A percentile compares a stretch with the other conserved stretches of the same genome.
Evolutionary conservation across 2,329 filamentous ascomycete species (phyloP).

Genomic region (Penicillium sp.): DNA sequence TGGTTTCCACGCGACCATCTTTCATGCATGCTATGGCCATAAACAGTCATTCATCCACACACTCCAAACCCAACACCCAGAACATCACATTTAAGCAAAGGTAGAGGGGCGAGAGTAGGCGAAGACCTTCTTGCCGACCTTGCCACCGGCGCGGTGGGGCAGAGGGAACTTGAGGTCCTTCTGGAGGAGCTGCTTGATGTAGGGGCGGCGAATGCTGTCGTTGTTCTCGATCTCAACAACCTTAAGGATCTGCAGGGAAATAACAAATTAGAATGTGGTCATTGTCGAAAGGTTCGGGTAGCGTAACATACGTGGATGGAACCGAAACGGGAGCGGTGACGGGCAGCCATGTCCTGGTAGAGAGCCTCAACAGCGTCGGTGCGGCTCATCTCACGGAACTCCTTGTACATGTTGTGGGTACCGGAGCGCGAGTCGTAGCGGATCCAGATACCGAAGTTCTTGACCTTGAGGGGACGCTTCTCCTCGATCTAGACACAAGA

Average conservation of each 20-base stretch:
- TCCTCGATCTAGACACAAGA: slow-evolving; percentile 72
- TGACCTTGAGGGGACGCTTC: slow-evolving; percentile 99
- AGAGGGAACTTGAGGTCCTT: slow-evolving; percentile 98
- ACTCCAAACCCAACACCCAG: slow-evolving; percentile 38
- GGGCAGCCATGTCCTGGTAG: slow-evolving; percentile 99
- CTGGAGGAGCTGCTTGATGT: slow-evolving; percentile 97
- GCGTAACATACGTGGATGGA: slow-evolving; percentile 84
- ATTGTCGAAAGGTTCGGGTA: not conserved
- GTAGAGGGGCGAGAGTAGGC: slow-evolving; percentile 89
- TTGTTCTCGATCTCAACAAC: slow-evolving; percentile 95
- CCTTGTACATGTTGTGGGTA: slow-evolving; percentile 99
- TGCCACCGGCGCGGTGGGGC: slow-evolving; percentile 82
- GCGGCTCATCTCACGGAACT: slow-evolving; percentile 99
- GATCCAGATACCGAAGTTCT: slow-evolving; percentile 99
- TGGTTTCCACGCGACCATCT: slow-evolving; percentile 38
- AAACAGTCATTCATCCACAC: slow-evolving; percentile 45
- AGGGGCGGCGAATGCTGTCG: slow-evolving; percentile 93
- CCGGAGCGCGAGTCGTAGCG: slow-evolving; percentile 99
- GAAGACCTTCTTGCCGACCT: slow-evolving; percentile 89
- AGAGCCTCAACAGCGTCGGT: slow-evolving; percentile 92
- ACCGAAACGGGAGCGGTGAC: slow-evolving; percentile 96
- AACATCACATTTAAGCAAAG: slow-evolving; percentile 76
- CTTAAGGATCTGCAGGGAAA: slow-evolving; percentile 76
- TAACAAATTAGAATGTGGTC: slow-evolving; percentile 14
- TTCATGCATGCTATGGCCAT: slow-evolving; percentile 45